Conservation (phyloP, 352 stramenopile species). For the Pythium phragmiticola region DNA sequence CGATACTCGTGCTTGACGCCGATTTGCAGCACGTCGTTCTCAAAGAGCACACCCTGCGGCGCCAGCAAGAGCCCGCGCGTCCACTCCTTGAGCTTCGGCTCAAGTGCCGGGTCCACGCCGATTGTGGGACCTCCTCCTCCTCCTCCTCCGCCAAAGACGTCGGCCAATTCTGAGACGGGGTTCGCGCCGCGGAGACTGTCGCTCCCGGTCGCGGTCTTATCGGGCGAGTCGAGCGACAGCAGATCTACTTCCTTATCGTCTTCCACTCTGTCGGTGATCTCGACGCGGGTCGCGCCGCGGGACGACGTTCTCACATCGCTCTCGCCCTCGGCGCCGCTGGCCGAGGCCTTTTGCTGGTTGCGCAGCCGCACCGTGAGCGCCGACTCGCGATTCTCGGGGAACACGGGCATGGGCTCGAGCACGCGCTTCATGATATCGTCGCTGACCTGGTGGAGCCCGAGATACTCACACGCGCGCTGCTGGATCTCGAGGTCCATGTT, state of each 20-base stretch:
- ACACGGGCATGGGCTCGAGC: slow-evolving; percentile 97
- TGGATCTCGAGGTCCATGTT: slow-evolving; percentile 97
- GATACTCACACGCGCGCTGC: slow-evolving; percentile 96
- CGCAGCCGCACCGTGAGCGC: slow-evolving; percentile 65
- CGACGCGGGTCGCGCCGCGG: slow-evolving; percentile 14
- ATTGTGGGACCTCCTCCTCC: not conserved
- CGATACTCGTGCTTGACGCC: slow-evolving; percentile 96
- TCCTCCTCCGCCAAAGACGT: slow-evolving; percentile 46
- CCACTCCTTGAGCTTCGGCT: slow-evolving; percentile 55
- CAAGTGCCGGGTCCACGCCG: slow-evolving; percentile 44
- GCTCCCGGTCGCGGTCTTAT: slow-evolving; percentile 28
- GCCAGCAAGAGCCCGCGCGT: slow-evolving; percentile 88
- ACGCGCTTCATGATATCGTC: slow-evolving; percentile 92
- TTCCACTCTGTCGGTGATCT: slow-evolving; percentile 21
- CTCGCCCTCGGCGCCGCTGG: slow-evolving; percentile 18
- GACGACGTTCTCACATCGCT: not conserved
- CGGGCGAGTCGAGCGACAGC: slow-evolving; percentile 46
- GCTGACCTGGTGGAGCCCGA: slow-evolving; percentile 85
- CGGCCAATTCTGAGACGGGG: slow-evolving; percentile 35
- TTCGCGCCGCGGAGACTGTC: slow-evolving; percentile 37
- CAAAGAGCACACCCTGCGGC: slow-evolving; percentile 89
- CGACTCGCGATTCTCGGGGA: slow-evolving; percentile 90
- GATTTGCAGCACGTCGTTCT: slow-evolving; percentile 94
- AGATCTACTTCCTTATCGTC: slow-evolving; percentile 36
- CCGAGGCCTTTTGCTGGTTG: slow-evolving; percentile 60